These are phyloP conservation scores for Trichoderma breve DNA, from an alignment of 2,329 filamentous ascomycete species.

Conservation along the genomic window DNA sequence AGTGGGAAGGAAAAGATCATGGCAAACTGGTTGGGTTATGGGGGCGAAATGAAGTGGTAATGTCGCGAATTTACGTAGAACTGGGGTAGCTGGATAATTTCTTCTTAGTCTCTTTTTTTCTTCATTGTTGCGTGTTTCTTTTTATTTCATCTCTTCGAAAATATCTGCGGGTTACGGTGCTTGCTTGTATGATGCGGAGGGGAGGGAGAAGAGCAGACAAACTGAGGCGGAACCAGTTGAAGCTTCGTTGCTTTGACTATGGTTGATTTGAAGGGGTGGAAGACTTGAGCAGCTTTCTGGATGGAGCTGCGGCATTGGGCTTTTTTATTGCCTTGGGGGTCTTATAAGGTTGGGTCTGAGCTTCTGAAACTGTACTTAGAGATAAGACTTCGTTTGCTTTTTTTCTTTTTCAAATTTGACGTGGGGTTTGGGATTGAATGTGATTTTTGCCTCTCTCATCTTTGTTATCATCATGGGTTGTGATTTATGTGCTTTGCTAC, in stretches of 20 bases:
- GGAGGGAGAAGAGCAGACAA: not conserved
- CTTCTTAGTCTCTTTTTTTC: not conserved
- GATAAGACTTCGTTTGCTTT: constrained; percentile 2
- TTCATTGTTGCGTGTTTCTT: not conserved
- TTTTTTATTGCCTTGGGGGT: not conserved
- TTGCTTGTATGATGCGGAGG: not conserved
- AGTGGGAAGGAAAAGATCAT: not conserved
- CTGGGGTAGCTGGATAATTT: constrained; percentile 4
- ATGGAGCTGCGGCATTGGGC: not conserved
- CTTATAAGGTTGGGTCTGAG: not conserved
- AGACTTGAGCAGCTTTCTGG: not conserved
- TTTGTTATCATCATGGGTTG: not conserved
- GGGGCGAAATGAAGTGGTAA: constrained; percentile 3
- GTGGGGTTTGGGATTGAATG: not conserved
- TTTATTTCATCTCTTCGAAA: not conserved
- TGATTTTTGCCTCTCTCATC: not conserved
- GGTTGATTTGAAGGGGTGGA: not conserved
- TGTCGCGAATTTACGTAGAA: not conserved
- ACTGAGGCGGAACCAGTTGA: not conserved
- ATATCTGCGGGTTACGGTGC: not conserved
- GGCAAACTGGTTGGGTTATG: not conserved
- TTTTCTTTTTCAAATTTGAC: not conserved
- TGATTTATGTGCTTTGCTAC: not conserved
- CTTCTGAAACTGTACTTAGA: constrained; percentile 5
- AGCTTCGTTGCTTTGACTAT: not conserved